Base-by-base conservation (phyloP, 2,329 filamentous ascomycete genomes). In the Pestalotiopsis fici region DNA sequence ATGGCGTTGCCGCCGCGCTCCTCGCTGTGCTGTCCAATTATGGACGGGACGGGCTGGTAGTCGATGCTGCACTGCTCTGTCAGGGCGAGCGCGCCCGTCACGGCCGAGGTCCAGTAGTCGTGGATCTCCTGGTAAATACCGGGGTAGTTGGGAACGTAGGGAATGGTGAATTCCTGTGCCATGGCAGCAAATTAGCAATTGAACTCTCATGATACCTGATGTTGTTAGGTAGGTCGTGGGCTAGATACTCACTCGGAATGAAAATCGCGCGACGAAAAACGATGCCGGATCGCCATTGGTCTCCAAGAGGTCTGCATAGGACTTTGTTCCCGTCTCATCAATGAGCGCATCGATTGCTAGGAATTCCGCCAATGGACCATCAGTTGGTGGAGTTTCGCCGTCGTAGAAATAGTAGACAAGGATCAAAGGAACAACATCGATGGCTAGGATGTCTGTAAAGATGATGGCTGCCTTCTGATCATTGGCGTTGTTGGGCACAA, bases 391-490 rank as follows among this genome's bases (percentile, higher is more conserved):
- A 12, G 66, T 70, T 3, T 75, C 71, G 1, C 74, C 78, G 25
- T 77, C 71, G 64, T 80, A 80, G 69, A 78, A 80, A 68, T 75
- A 77, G 68, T 78, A 80, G 7, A 79, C 64, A 23, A 76, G 66
- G 18, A 73, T 62, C 60, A 71, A 67, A 12, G 73, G 56, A 27
- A 37, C 65, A 23, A 66, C 69, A 4, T 69, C 69, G 3, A 73
- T 31, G 18, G 71, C 59, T 4, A 72, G 67, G 54, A 79, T 77
- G 21, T 73, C 68, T 3, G 73, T 74, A 11, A 75, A 59, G 50
- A 79, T 78, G n/a, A 80, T 71, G n/a, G 74, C 75, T 1, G 74
- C 75, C 59, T 74, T 75, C 9, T 70, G 69, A 59, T 78, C 72
- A 1, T 73, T 65, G 15, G 69, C 67, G 27, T 74, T 74, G 6